A percentile compares a stretch with the other conserved stretches of the same genome.
Conservation (phyloP, 768 basidiomycete genomes). For the Panellus pusillus region DNA sequence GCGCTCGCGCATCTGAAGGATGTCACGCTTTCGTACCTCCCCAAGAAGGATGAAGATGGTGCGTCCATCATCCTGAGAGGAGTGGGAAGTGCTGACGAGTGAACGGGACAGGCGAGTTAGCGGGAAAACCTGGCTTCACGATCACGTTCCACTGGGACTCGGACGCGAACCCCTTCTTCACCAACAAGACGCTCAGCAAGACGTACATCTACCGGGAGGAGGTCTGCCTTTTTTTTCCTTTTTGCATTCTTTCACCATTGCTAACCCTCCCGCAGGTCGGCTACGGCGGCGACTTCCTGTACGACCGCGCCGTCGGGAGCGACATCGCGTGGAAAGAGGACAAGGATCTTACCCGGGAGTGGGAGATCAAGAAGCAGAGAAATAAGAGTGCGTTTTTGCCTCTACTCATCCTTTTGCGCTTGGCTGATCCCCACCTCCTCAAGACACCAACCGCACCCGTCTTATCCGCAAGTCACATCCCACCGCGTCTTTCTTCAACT, state of each 20-base stretch:
- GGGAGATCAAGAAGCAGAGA: conserved; percentile 98
- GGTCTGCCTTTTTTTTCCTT: conserved; percentile 4
- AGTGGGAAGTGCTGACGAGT: neutral
- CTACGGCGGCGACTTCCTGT: conserved; percentile 96
- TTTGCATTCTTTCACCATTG: neutral
- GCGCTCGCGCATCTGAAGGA: conserved; percentile 85
- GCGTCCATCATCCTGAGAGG: neutral
- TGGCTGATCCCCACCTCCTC: neutral
- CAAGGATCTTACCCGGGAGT: conserved; percentile 95
- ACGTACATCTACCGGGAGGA: conserved; percentile 93
- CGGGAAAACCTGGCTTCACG: conserved; percentile 88
- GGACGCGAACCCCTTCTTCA: conserved; percentile 81
- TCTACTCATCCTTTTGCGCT: neutral
- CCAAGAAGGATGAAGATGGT: conserved; percentile 13
- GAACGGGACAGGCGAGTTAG: conserved; percentile 43
- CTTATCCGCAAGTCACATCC: conserved; percentile 84
- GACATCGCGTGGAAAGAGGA: conserved; percentile 98
- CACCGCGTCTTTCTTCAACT: conserved; percentile 98
- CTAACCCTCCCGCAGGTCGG: conserved; percentile 45
- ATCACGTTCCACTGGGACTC: conserved; percentile 74
- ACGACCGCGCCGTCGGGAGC: conserved; percentile 92
- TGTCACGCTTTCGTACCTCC: conserved; percentile 76
- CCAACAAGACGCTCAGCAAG: conserved; percentile 82
- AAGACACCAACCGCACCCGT: conserved; percentile 83
- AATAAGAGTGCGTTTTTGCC: conserved; percentile 82